Evolutionary conservation across 2,329 filamentous ascomycete genomes (phyloP).

Genomic region (Fusarium coicis): DNA sequence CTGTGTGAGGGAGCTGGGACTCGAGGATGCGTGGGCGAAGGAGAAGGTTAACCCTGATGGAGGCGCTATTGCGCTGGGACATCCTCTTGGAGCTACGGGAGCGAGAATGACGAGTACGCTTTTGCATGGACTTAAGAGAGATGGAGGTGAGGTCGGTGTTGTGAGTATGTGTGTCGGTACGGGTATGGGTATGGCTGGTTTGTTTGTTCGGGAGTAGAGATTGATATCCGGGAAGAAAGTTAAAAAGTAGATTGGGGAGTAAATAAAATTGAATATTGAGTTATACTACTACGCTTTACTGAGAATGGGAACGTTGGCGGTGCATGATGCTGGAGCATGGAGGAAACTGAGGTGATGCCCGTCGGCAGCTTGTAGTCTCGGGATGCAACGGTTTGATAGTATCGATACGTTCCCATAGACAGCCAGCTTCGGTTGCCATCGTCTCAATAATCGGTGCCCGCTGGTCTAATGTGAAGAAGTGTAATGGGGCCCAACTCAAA

Average conservation of each 20-base stretch:
- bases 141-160: slow-evolving; percentile 80
- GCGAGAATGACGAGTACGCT: slow-evolving; percentile 82
- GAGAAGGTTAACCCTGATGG: slow-evolving; percentile 89
- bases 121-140: slow-evolving; percentile 72
- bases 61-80: slow-evolving; percentile 92
- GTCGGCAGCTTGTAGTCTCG: not conserved
- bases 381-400: too few relatives aligned
- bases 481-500: not conserved
- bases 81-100: slow-evolving; percentile 89
- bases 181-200: slow-evolving; percentile 43
- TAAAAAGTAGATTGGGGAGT: not conserved
- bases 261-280: not conserved
- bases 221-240: not conserved
- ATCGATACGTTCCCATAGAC: not conserved
- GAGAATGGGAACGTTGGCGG: not conserved
- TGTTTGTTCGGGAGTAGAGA: slow-evolving; percentile 40
- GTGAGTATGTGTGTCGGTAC: slow-evolving; percentile 92
- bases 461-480: not conserved
- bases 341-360: not conserved
- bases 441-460: not conserved
- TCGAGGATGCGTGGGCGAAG: slow-evolving; percentile 70
- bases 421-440: too few relatives aligned
- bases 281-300: not conserved
- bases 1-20: slow-evolving; percentile 75
- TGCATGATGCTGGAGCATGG: not conserved